phyloP scores from a whole-genome alignment of 2,329 filamentous ascomycete genomes.

The Talaromyces funiculosus region DNA sequence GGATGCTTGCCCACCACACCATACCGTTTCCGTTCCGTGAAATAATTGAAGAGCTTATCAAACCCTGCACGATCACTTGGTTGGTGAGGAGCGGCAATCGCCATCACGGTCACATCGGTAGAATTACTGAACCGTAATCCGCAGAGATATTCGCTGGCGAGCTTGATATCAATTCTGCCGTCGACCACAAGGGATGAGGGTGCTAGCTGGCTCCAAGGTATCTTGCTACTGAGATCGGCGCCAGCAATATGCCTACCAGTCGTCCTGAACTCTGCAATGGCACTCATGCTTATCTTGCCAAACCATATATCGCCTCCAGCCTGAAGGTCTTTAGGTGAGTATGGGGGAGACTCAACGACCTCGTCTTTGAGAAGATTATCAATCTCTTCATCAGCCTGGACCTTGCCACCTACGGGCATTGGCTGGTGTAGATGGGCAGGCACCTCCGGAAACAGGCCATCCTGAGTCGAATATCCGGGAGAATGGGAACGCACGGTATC shows the following conservation, averaged over 20 bases:
- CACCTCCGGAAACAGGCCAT: constrained; percentile 40
- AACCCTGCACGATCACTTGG: constrained; percentile 58
- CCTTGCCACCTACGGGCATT: constrained; percentile 40
- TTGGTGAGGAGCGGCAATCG: constrained; percentile 59
- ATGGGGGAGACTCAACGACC: constrained; percentile 72
- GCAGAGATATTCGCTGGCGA: constrained; percentile 86
- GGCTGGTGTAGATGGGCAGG: constrained; percentile 35
- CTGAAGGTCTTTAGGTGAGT: constrained; percentile 70
- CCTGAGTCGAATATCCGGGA: constrained; percentile 49
- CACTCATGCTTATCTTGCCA: constrained; percentile 69
- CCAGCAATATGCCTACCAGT: constrained; percentile 81
- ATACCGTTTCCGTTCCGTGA: constrained; percentile 73
- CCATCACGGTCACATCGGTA: constrained; percentile 78
- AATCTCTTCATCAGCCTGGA: constrained; percentile 73
- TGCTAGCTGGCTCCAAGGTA: constrained; percentile 71
- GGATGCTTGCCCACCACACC: constrained; percentile 78
- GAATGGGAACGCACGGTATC: constrained; percentile 67
- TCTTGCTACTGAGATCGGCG: constrained; percentile 62
- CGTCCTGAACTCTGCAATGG: constrained; percentile 67
- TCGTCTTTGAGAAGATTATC: constrained; percentile 82
- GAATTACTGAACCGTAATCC: constrained; percentile 74
- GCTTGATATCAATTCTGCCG: constrained; percentile 67
- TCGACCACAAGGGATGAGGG: constrained; percentile 61
- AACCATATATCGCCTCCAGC: constrained; percentile 72
- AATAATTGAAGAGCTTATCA: constrained; percentile 78